Evolutionary conservation across 2,329 filamentous ascomycete genomes (phyloP), one percentile per base, ranked within the genome.

Genomic region (Phialophora chinensis): DNA sequence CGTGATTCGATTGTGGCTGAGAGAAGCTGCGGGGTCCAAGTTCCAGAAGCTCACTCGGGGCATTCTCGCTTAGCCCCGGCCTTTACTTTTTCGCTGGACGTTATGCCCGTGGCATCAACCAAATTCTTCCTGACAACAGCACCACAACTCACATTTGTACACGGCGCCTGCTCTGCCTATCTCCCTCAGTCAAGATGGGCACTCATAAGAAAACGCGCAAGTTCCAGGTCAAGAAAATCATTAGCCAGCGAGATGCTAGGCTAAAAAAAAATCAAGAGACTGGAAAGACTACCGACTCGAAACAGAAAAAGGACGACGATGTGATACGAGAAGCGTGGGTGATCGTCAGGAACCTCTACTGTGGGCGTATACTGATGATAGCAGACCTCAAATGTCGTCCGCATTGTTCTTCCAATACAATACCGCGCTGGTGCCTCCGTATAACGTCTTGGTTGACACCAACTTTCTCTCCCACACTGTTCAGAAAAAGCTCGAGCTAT

Each of bases 381-480:
- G 47, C 73, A 88, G 85, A 58, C 90, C 91, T 4, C 91, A 95
- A 81, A 90, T 91, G 75, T 90, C 92, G 12, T 92, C 91, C 23
- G 86, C 88, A 69, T 88, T 96, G 79, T 96, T 96, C 87, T 96
- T 96, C 80, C 86, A 91, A 75, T 90, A 92, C 83, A 97, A 97
- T 81, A 90, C 89, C 61, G 90, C 91, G 61, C 87, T 97, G 53
- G 88, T 91, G 11, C 92, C 93, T 3, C 92, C 93, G 1, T 96
- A 96, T 82, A 84, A 82, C 58, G 86, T 94, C 64, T 86, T 96
- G 10, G 86, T 95, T 75, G 92, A 96, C 78, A 94, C 92, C 77
- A 96, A 96, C 77, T 97, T 97, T 76, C 85, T 97, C 69, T 92
- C 89, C 47, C 93, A 97, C 79, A 95, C 93, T 0, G 91, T 98